Base-by-base conservation (phyloP, 129 eudicot species). In the Centrapalus pauciflorus region DNA sequence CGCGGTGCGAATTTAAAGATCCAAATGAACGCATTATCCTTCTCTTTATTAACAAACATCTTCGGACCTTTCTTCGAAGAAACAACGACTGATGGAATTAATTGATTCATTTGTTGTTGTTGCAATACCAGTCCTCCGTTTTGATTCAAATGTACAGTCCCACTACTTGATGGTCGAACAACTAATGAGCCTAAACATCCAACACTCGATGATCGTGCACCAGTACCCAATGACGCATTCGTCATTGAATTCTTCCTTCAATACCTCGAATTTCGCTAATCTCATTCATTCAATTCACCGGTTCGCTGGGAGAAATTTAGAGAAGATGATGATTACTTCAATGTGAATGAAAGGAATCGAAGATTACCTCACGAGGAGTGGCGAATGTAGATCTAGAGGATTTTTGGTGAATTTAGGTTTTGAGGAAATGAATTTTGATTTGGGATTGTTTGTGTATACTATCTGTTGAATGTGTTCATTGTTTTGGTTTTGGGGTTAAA, bases 1-100 rank as follows among this genome's bases (percentile, higher is more conserved):
- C 94, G 75, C 5, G 95, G 93, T n/a, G 83, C 93, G 48, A 84
- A 71, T 71, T 89, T 94, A 59, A 54, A 80, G 79, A 93, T 77
- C 99, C 95, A 84, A 19, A 76, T 79, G 38, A 84, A 82, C 41
- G 79, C 75, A 23, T 63, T 85, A 8, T 92, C 96, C 77, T 88
- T 92, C 24, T 85, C 96, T 66, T 87, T 87, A 66, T 74, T 74
- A 67, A 28, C 37, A 34, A 73, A 45, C 83, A 81, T 82, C 86
- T 93, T 93, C 0, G 81, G 26, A 30, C 77, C 40, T 75, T 81
- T 87, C 37, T 85, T 60, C 23, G 74, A 17, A 2, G 82, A n/a
- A 30, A 59, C 21, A 24, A 75, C n/a, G n/a, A n/a, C 71, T 5
- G 84, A 77, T 7, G 77, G 32, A 4, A 76, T 80, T 10, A 38